Evolutionary conservation across 768 basidiomycete genomes (phyloP).

Genomic region (Lactifluus echinatus): DNA sequence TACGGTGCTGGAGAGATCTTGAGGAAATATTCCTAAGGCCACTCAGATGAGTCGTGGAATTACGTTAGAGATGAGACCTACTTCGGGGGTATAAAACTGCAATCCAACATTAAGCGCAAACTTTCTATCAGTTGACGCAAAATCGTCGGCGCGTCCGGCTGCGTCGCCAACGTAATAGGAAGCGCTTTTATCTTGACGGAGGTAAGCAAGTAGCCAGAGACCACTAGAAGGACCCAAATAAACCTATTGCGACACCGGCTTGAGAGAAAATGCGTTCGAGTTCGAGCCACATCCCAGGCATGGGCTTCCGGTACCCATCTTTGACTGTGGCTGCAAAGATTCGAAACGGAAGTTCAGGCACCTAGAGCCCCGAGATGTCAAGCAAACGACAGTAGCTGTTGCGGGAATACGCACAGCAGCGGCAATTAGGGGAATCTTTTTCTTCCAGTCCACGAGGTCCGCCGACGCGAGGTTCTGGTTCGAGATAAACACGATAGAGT

Average conservation of each 20-base stretch:
- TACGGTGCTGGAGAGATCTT: constrained; percentile 34
- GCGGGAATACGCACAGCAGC: constrained; percentile 37
- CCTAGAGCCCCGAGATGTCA: constrained; percentile 30
- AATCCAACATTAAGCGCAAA: constrained; percentile 73
- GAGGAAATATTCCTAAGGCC: constrained; percentile 69
- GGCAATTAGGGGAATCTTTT: constrained; percentile 64
- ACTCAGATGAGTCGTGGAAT: not conserved
- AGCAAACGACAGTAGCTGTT: not conserved
- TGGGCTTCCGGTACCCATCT: constrained; percentile 79
- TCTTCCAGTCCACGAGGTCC: constrained; percentile 58
- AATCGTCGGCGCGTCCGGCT: constrained; percentile 72
- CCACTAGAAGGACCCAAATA: not conserved
- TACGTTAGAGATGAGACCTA: constrained; percentile 26
- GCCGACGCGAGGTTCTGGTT: constrained; percentile 60
- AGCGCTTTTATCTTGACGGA: constrained; percentile 42
- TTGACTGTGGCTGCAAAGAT: constrained; percentile 68
- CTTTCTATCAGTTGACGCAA: constrained; percentile 76
- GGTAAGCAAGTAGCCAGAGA: not conserved
- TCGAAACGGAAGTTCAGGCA: constrained; percentile 67
- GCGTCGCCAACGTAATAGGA: constrained; percentile 89
- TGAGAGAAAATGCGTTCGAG: constrained; percentile 52
- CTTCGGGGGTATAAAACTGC: constrained; percentile 80
- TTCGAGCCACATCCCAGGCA: constrained; percentile 79
- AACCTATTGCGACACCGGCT: constrained; percentile 61
- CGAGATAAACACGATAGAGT: constrained; percentile 65